Evolutionary conservation across 352 stramenopile genomes (phyloP), one percentile per base, ranked within the genome.

Genomic region (Pythium dissimile): DNA sequence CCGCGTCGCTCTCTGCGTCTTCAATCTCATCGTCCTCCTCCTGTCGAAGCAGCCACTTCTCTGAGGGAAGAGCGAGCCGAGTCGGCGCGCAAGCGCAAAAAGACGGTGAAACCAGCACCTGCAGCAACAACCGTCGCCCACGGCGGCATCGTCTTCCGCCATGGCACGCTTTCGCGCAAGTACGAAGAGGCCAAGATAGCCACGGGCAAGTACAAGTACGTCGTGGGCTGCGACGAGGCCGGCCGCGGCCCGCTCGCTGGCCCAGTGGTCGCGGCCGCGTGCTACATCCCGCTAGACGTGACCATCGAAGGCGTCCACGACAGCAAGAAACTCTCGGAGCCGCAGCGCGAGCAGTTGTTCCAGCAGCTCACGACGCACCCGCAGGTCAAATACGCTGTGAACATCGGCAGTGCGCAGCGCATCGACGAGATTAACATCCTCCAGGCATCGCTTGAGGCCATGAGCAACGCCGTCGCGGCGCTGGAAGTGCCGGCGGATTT

Each of bases 391-490:
- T 99, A 89, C 69, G 90, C 86, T 0, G 88, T 98, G 9, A 78
- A 89, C 61, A 67, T 81, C 46, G 86, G 80, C 39, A 88, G 71
- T 26, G 64, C 81, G 9, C 66, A 87, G 52, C 72, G 86, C 4
- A 99, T 99, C 73, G 97, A 99, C 72, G 86, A 98, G 77, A 97
- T 99, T 61, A 99, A 99, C 72, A 99, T 99, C 69, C 75, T 99
- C 27, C 95, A 99, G 80, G 96, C 97, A 15, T 98, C 95, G 13
- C 74, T 99, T 35, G 81, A 98, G 64, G 95, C 81, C 11, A 99
- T 99, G 97, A 71, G 71, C 45, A 86, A 95, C 60, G 89, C 88
- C 4, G 88, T 95, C 21, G 72, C 93, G 28, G 65, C 69, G 26
- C 70, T 97, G 0, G 16, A 42, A 27, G 55, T 64, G 43, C 49